Conservation (phyloP, 140 eudicot genomes). For the Oenanthe javanica region DNA sequence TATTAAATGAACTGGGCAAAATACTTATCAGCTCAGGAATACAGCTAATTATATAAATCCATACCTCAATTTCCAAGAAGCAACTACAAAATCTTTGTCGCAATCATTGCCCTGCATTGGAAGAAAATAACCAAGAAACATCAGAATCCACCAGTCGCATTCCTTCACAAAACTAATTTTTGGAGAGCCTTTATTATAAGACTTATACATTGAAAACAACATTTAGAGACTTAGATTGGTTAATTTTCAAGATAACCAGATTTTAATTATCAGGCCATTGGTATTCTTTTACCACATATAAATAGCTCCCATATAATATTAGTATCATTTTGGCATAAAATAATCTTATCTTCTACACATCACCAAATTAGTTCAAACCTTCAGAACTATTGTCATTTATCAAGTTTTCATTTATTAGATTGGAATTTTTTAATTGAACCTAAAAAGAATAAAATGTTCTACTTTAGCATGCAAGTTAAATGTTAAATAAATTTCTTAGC, state of each 20-base stretch:
- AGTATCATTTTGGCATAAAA: not conserved
- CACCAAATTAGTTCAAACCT: not conserved
- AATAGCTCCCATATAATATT: not conserved
- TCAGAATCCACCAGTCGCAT: not conserved
- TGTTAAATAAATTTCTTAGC: not conserved
- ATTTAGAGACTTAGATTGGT: not conserved
- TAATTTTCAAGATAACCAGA: not conserved
- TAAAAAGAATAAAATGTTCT: not conserved
- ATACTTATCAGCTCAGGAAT: not conserved
- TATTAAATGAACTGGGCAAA: not conserved
- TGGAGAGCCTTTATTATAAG: not conserved
- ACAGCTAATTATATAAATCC: conserved; percentile 1
- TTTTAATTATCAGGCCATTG: not conserved
- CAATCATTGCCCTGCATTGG: conserved; percentile 38
- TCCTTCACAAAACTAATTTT: not conserved
- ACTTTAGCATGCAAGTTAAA: not conserved
- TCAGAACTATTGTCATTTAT: not conserved
- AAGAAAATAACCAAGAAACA: conserved; percentile 15
- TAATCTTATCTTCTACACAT: not conserved
- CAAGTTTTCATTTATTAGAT: not conserved
- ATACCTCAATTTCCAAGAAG: conserved; percentile 81
- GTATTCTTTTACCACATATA: not conserved
- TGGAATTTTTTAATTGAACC: not conserved
- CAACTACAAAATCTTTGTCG: conserved; percentile 41
- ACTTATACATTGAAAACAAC: not conserved